Base-by-base conservation (phyloP, 768 basidiomycete genomes). In the Leccinellum albellum region DNA sequence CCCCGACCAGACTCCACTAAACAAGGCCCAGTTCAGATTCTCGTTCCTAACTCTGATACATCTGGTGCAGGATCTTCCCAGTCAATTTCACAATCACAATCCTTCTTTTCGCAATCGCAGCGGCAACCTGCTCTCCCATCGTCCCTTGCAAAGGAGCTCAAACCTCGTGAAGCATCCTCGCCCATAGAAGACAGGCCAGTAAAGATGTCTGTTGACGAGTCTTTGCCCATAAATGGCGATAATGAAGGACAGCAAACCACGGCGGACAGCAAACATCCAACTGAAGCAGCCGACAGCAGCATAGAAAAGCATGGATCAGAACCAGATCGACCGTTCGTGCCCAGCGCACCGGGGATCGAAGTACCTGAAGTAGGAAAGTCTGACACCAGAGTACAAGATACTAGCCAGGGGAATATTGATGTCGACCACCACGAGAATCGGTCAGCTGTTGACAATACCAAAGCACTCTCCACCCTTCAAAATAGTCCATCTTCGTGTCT, bases 1-100 rank as follows among this genome's bases (percentile, higher is more conserved):
- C 72, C 77, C 23, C 64, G 63, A 49, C 66, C 74, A 35, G 65
- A 67, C 56, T 51, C 50, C 58, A 59, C 62, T 44, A 66, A 66
- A 33, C 61, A 68, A 52, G 78, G 75, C 23, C 71, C 76, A 6
- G 74, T 66, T 29, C 74, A 72, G 17, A 74, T 85, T n/a, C 66
- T 85, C 23, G 83, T 76, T 8, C 82, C 83, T 4, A 80, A 83
- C 62, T 83, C 83, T 10, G 83, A 86, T 60, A 75, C 77, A 1
- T 84, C 81, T 1, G 72, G 65, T 32, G 66, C 69, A 10, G 70
- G 69, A 31, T 75, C 74, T 3, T 75, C 75, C 52, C 68, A 64
- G 20, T 33, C 63, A 61, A 65, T 69, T 32, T 66, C 68, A 13
- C 73, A 74, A 40, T 63, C 65, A 4, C 70, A 66, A 29, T 45